A percentile compares a stretch with the other conserved stretches of the same genome.
These are phyloP conservation scores for Phytophthora idaei DNA, from an alignment of 352 stramenopile species.

Conservation along the genomic window DNA sequence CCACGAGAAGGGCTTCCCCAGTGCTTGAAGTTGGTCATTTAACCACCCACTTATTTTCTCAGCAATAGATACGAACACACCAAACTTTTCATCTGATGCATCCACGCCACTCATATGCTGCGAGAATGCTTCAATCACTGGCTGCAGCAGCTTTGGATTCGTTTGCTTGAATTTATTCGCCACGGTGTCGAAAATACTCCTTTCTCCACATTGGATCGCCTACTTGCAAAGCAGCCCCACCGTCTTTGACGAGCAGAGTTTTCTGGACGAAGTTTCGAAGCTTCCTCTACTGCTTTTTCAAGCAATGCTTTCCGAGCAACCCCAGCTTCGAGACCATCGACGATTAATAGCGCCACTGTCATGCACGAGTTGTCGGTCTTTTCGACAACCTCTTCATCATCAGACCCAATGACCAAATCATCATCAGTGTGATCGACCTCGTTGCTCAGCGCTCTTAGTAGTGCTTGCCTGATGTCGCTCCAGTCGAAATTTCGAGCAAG, in stretches of 20 bases:
- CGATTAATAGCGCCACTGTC: conserved; percentile 6
- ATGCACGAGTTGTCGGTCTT: conserved; percentile 5
- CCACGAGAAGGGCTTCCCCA: conserved; percentile 18
- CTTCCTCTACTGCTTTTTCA: conserved; percentile 3
- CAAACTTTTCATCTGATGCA: conserved; percentile 1
- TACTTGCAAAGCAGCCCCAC: conserved; percentile 11
- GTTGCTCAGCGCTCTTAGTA: neutral
- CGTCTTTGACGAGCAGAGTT: neutral
- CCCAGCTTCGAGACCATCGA: conserved; percentile 2
- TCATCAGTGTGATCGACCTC: neutral
- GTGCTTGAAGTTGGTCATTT: neutral
- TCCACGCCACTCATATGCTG: conserved; percentile 1
- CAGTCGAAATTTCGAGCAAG: conserved; percentile 10
- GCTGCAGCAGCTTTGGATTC: conserved; percentile 5
- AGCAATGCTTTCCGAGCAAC: conserved; percentile 4
- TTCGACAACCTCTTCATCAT: neutral
- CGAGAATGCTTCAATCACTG: conserved; percentile 4
- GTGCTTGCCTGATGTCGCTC: neutral
- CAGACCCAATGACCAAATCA: neutral
- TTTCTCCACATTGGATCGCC: conserved; percentile 1
- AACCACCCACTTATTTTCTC: conserved; percentile 9
- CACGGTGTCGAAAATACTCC: conserved; percentile 1
- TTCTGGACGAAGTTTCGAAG: neutral
- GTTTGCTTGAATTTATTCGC: conserved; percentile 13
- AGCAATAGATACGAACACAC: conserved; percentile 3